These are phyloP conservation scores for Prunus salicina DNA, from an alignment of 306 rosid genomes.

Conservation along the genomic window DNA sequence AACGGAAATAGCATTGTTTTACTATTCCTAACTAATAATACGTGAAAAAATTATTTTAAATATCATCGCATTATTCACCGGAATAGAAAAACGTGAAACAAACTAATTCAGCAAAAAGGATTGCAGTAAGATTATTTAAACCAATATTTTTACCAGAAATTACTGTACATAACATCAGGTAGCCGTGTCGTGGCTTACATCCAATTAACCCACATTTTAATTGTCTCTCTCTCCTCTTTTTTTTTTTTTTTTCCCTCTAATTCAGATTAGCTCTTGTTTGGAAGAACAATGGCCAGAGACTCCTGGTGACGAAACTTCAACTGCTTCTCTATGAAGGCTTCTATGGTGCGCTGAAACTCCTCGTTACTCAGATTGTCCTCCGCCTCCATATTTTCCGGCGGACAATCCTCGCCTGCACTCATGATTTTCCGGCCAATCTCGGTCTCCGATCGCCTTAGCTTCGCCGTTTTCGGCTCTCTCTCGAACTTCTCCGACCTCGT, in stretches of 20 bases:
- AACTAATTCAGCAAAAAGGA: background rate
- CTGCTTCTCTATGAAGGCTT: constrained; percentile 75
- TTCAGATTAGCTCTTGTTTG: constrained; percentile 13
- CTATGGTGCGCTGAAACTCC: constrained; percentile 72
- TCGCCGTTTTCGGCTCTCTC: background rate
- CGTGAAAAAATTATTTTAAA: rapidly evolving
- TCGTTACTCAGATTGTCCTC: constrained; percentile 65
- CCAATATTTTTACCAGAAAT: background rate
- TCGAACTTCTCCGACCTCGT: constrained; percentile 43
- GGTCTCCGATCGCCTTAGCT: constrained; percentile 56
- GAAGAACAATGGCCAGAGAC: constrained; percentile 43
- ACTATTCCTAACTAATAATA: rapidly evolving
- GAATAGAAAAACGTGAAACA: background rate
- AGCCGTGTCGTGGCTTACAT: background rate
- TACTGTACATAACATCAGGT: background rate
- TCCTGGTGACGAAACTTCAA: constrained; percentile 64
- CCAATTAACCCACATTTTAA: background rate
- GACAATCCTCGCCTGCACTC: constrained; percentile 9
- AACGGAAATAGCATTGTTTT: rapidly evolving
- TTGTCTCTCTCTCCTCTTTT: background rate
- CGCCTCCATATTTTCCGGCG: constrained; percentile 12
- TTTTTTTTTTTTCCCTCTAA: background rate
- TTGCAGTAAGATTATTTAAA: background rate
- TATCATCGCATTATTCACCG: too few species aligned
- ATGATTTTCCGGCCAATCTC: constrained; percentile 30